Evolutionary conservation across 192 early-diverging fungal genomes (phyloP).

Genomic region (Gryganskiella cystojenkinii): DNA sequence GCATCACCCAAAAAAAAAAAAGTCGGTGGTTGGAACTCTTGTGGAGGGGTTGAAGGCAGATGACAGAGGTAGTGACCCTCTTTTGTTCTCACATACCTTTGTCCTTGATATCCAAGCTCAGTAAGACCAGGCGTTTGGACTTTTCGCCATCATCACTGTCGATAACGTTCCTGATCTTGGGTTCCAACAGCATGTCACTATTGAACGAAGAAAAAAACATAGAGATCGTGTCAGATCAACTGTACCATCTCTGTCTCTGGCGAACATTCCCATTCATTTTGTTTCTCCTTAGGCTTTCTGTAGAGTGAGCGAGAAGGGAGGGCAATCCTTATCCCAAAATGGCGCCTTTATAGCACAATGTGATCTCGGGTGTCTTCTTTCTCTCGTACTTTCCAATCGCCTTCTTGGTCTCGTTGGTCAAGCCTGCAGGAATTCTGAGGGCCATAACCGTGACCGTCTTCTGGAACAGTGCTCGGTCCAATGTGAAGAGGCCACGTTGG

Average conservation of each 20-base stretch:
- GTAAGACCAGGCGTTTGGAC: conserved; percentile 58
- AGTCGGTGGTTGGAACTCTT: neutral
- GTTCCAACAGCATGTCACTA: conserved; percentile 70
- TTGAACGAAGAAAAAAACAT: neutral
- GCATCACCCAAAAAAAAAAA: neutral
- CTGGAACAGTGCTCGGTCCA: conserved; percentile 75
- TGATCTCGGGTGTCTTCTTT: neutral
- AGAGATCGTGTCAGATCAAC: neutral
- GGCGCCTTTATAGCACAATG: neutral
- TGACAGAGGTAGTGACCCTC: neutral
- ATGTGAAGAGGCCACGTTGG: conserved; percentile 72
- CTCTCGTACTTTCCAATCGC: conserved; percentile 47
- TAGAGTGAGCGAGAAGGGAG: too few species aligned
- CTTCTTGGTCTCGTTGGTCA: conserved; percentile 63
- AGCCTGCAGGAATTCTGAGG: conserved; percentile 70
- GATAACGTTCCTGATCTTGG: conserved; percentile 74
- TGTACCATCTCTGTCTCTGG: too few species aligned
- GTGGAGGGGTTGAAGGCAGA: conserved; percentile 21
- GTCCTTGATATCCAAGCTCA: conserved; percentile 57
- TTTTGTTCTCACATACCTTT: conserved; percentile 20
- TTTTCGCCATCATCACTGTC: conserved; percentile 63
- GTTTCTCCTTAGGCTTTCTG: too few species aligned
- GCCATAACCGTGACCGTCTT: conserved; percentile 69
- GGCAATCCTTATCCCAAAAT: too few species aligned
- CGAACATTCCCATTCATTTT: too few species aligned